phyloP scores from a whole-genome alignment of 2,329 filamentous ascomycete species.

The Fusarium citri region DNA sequence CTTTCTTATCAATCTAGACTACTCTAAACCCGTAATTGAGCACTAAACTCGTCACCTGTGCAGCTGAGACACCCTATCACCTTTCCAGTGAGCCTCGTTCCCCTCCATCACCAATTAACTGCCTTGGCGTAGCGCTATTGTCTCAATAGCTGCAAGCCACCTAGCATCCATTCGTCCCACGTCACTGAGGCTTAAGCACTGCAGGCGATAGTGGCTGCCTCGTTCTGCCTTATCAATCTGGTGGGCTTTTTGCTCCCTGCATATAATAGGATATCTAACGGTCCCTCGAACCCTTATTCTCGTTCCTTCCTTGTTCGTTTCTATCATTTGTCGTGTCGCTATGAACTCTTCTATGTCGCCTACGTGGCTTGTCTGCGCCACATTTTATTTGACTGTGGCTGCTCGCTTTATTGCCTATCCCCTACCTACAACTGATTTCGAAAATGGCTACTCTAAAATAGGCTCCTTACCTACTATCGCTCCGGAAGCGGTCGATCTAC shows the following conservation, averaged over 20 bases:
- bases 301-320: neutral
- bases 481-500: neutral
- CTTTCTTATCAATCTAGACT: neutral
- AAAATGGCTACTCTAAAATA: neutral
- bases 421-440: neutral
- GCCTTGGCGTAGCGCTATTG: neutral
- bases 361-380: neutral
- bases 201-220: neutral
- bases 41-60: neutral
- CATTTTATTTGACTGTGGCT: rapidly evolving
- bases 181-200: neutral
- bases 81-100: neutral
- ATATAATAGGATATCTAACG: neutral
- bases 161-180: neutral
- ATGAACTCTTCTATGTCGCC: neutral
- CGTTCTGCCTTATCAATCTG: slow-evolving; percentile 1
- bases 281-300: no score
- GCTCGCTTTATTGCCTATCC: neutral
- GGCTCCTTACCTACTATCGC: rapidly evolving
- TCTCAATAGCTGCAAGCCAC: slow-evolving; percentile 2
- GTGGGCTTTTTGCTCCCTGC: neutral
- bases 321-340: neutral
- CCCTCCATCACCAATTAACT: neutral
- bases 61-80: neutral
- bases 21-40: no score